Conservation (phyloP, 208 protist species). For the Lotmaria passim region DNA sequence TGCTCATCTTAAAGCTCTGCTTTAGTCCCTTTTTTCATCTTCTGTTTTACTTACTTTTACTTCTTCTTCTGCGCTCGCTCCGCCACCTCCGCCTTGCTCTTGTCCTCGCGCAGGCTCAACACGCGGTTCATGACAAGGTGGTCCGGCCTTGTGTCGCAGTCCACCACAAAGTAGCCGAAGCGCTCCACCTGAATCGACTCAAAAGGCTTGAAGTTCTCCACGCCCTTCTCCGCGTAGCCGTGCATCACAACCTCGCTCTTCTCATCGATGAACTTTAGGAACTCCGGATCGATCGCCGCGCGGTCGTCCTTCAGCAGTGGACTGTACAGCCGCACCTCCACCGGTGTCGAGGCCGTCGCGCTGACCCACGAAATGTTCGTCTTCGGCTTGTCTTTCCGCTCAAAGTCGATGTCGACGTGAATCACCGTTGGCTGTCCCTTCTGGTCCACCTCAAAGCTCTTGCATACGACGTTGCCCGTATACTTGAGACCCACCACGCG, state of each 20-base stretch:
- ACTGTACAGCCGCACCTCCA: slow-evolving; percentile 85
- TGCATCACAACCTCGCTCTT: slow-evolving; percentile 72
- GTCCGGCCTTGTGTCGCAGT: slow-evolving; percentile 68
- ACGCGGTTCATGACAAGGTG: slow-evolving; percentile 92
- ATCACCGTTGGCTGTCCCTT: slow-evolving; percentile 68
- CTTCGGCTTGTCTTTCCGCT: slow-evolving; percentile 85
- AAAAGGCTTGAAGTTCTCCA: slow-evolving; percentile 56
- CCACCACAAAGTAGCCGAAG: slow-evolving; percentile 92
- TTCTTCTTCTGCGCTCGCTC: slow-evolving; percentile 33
- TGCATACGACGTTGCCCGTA: slow-evolving; percentile 86
- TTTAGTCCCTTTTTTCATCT: too few species aligned
- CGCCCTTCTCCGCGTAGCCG: slow-evolving; percentile 73
- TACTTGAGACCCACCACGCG: slow-evolving; percentile 90
- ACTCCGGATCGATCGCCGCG: slow-evolving; percentile 84
- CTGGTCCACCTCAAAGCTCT: slow-evolving; percentile 76
- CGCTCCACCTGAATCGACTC: slow-evolving; percentile 91
- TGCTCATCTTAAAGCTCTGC: too few species aligned
- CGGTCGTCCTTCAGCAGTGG: slow-evolving; percentile 88
- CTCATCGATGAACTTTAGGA: slow-evolving; percentile 89
- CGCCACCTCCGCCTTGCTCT: slow-evolving; percentile 58
- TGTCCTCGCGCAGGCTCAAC: slow-evolving; percentile 86
- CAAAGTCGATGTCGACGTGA: slow-evolving; percentile 89
- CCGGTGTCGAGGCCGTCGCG: slow-evolving; percentile 53
- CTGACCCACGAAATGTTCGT: slow-evolving; percentile 94
- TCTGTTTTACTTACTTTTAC: slow-evolving; percentile 24